Evolutionary conservation across 129 eudicot genomes (phyloP), one percentile per base, ranked within the genome.

Genomic region (Helianthus annuus): DNA sequence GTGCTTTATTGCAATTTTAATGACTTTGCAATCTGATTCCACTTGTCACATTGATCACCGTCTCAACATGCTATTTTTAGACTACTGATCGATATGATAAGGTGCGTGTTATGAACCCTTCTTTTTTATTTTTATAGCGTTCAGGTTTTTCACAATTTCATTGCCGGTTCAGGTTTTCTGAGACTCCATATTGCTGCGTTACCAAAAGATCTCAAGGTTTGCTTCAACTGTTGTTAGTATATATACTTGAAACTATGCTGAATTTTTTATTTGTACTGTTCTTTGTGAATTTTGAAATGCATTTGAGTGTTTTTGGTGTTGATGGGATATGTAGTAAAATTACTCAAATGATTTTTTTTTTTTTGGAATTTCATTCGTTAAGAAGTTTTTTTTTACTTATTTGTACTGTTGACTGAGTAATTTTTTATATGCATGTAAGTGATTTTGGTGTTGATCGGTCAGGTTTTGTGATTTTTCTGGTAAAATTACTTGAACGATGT

Each of bases 31-130:
- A 70, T 82, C 59, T 48, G 75, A 75, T 83, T 71, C 84, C 81
- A 70, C 76, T 53, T 62, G 81, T 71, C 78, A 66, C 71, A 60
- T 53, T 66, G 66, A 42, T 7, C 57, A 69, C 64, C 19, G 6
- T 69, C 14, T 68, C 83, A 46, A 49, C 40, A 83, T 81, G 89
- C 78, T 72, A 79, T 79, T 76, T 56, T 87, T 81, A 82, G 59
- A 24, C 74, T 22, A 67, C 63, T 19, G 22, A n/a, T n/a, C n/a
- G n/a, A 19, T 19, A 19, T 55, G 64, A 74, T 39, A 52, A 69
- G 60, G 83, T 85, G 90, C 53, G 84, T 64, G 9, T 85, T 29
- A 73, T 15, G 80, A 78, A 75, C 71, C 79, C 61, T 71, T 79
- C 54, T 34, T 75, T 77, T 17, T 82, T 80, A 53, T 80, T 67